Percentiles rank a stretch among this genome's conserved stretches.
Evolutionary conservation across 805 yeast species (phyloP).

Genomic region (Candida vaughaniae): DNA sequence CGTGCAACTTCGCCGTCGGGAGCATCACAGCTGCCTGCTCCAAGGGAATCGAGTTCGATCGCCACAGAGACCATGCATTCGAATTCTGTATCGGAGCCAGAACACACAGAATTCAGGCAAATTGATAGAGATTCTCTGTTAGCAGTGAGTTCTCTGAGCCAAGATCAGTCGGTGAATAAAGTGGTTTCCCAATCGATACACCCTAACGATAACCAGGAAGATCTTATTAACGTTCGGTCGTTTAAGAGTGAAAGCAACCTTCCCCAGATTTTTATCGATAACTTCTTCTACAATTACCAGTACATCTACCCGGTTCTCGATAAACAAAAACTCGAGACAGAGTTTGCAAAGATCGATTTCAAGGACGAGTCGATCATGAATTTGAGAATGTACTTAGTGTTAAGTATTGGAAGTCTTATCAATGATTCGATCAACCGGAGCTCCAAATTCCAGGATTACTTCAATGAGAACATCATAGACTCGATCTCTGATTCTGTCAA

Average conservation of each 20-base stretch:
- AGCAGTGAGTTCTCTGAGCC: too few relatives aligned
- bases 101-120: not conserved
- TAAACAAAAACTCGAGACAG: conserved; percentile 19
- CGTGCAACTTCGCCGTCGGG: not conserved
- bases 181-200: conserved; percentile 1
- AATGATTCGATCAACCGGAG: conserved; percentile 27
- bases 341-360: conserved; percentile 28
- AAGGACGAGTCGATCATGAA: conserved; percentile 34
- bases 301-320: conserved; percentile 35
- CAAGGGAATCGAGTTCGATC: not conserved
- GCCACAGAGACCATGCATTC: not conserved
- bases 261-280: conserved; percentile 31
- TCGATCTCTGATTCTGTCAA: conserved; percentile 33
- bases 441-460: conserved; percentile 24
- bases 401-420: conserved; percentile 40
- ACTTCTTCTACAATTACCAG: conserved; percentile 38
- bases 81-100: not conserved
- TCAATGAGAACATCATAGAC: conserved; percentile 31
- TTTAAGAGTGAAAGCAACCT: conserved; percentile 23
- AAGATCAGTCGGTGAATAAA: conserved; percentile 2
- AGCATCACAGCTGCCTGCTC: not conserved
- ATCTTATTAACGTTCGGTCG: conserved; percentile 35
- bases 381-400: conserved; percentile 36
- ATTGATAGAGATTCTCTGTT: not conserved
- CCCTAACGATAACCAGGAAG: conserved; percentile 21